phyloP scores from a whole-genome alignment of 352 stramenopile genomes.

The Globisporangium nodosum region DNA sequence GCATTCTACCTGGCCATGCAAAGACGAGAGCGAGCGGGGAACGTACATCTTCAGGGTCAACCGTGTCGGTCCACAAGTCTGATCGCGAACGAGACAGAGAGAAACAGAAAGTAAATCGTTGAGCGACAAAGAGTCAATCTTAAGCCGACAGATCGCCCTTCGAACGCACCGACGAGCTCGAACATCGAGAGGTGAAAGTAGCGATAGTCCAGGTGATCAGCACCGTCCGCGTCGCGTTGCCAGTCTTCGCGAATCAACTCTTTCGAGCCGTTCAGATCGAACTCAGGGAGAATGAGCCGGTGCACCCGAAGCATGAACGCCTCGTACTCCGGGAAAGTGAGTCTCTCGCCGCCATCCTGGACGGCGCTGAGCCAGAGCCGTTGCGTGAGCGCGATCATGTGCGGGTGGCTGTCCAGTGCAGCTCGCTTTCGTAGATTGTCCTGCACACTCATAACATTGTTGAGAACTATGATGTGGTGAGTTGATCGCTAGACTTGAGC shows the following conservation, averaged over 20 bases:
- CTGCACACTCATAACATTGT: constrained; percentile 13
- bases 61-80: constrained; percentile 67
- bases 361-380: constrained; percentile 57
- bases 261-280: constrained; percentile 57
- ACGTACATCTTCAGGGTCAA: constrained; percentile 62
- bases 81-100: background rate
- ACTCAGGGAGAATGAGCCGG: constrained; percentile 70
- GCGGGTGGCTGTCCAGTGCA: constrained; percentile 43
- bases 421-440: constrained; percentile 64
- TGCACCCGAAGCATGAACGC: constrained; percentile 71
- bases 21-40: background rate
- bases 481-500: background rate
- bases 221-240: constrained; percentile 44
- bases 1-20: background rate
- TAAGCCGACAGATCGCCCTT: background rate
- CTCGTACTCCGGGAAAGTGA: constrained; percentile 57
- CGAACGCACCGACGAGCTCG: constrained; percentile 58
- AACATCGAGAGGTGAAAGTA: constrained; percentile 84
- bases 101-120: too few species aligned
- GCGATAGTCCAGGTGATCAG: constrained; percentile 50
- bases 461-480: background rate
- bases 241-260: constrained; percentile 67
- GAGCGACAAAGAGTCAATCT: background rate
- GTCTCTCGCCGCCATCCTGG: constrained; percentile 17
- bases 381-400: constrained; percentile 68